These are phyloP conservation scores for Penicillium desertorum DNA, from an alignment of 495 filamentous ascomycete species.

Conservation along the genomic window DNA sequence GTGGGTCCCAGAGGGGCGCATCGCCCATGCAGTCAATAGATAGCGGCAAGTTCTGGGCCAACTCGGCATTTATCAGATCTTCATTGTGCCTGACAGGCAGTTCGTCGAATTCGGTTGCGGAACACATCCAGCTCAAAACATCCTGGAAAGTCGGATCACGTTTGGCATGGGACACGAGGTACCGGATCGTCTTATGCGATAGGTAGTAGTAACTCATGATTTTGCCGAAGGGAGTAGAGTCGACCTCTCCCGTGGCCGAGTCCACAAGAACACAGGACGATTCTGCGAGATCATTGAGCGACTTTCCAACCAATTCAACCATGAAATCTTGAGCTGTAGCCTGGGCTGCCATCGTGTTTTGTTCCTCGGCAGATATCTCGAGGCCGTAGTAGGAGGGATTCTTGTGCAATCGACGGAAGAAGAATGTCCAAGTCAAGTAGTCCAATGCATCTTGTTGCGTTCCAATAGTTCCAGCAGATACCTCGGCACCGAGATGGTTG, in stretches of 20 bases:
- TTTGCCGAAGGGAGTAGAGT: constrained; percentile 86
- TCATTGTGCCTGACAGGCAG: constrained; percentile 99
- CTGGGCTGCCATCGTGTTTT: constrained; percentile 84
- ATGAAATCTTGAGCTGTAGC: constrained; percentile 85
- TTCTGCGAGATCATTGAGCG: constrained; percentile 72
- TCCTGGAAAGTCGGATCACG: constrained; percentile 78
- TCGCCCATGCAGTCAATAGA: constrained; percentile 64
- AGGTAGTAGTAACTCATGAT: constrained; percentile 99
- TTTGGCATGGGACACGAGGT: constrained; percentile 74
- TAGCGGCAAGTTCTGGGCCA: constrained; percentile 76
- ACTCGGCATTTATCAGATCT: constrained; percentile 93
- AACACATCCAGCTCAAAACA: constrained; percentile 86
- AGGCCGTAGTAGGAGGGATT: constrained; percentile 98
- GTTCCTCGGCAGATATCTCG: constrained; percentile 89
- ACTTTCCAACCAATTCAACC: constrained; percentile 84
- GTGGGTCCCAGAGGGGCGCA: constrained; percentile 95
- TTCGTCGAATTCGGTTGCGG: constrained; percentile 94
- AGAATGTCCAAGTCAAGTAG: constrained; percentile 99
- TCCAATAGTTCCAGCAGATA: constrained; percentile 84
- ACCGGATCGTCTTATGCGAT: constrained; percentile 90
- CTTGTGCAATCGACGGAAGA: constrained; percentile 96
- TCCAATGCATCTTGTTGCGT: constrained; percentile 97
- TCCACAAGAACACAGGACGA: constrained; percentile 79
- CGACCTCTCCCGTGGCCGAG: constrained; percentile 80
- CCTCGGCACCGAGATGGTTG: constrained; percentile 94